Evolutionary conservation across 1,284 basidiomycete species (phyloP), one percentile per base, ranked within the genome.

Genomic region (Austroboletus niveus): DNA sequence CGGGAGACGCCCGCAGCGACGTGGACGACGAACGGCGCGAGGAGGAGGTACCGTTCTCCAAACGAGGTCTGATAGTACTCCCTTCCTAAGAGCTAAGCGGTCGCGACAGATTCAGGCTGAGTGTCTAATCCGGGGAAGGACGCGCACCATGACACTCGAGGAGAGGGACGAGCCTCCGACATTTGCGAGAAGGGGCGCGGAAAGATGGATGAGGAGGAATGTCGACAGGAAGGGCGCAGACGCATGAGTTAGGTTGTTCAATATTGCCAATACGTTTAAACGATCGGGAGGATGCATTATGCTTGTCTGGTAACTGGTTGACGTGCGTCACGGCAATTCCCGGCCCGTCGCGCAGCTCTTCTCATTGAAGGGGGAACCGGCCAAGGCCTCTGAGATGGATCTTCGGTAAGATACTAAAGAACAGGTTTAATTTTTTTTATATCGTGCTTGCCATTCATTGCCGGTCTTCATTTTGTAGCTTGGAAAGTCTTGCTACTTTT

Each of bases 1-100:
- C 85, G 86, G 11, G 76, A 59, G n/a, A 78, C 55, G 10, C 77
- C 79, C 1, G 84, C 75, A 2, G 78, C 56, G 15, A 80, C 69
- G 60, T 91, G 88, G 14, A 83, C 59, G 20, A 70, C 69, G 29
- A 91, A 69, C 4, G 87, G 87, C 2, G 71, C 71, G 22, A 85
- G 66, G 8, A 90, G 70, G 7, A 90, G 78, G 49, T 80, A 80
- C 42, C 72, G 77, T 65, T 91, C 87, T 41, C 78, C 80, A 47
- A 84, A 76, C 0, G 70, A 43, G 0, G 83, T 86, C 64, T 90
- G 87, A 63, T 91, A 90, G 69, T 89, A 89, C 68, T 90, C 89
- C 44, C 88, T 73, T 11, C 87, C 87, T 9, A 90, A 69, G 24
- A 90, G 71, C 87, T 89, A n/a, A 17, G 10, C 24, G 8, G 5